Evolutionary conservation across 441 rosid species (phyloP).

Genomic region (Aleurites moluccanus): DNA sequence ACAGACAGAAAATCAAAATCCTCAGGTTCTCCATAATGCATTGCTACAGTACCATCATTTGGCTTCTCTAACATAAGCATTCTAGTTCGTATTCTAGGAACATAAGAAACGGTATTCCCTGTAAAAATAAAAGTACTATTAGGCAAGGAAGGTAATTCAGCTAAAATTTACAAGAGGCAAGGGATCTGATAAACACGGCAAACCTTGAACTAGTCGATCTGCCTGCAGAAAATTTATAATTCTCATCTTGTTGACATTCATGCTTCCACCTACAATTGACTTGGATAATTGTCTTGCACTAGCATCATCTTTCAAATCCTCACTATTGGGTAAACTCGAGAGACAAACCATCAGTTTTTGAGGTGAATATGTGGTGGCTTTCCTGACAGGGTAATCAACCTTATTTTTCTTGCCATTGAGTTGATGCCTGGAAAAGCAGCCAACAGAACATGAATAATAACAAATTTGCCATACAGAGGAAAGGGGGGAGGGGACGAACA

Average conservation of each 20-base stretch:
- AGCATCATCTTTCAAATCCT: slow-evolving; percentile 65
- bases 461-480: neutral
- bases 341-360: slow-evolving; percentile 43
- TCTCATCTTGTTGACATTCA: slow-evolving; percentile 77
- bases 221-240: slow-evolving; percentile 47
- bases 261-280: slow-evolving; percentile 78
- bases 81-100: slow-evolving; percentile 47
- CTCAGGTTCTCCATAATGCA: slow-evolving; percentile 77
- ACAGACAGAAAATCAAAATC: slow-evolving; percentile 66
- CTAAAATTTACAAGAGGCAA: slow-evolving; percentile 18
- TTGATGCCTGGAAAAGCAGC: slow-evolving; percentile 61
- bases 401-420: slow-evolving; percentile 68
- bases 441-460: slow-evolving; percentile 15
- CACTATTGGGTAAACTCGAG: slow-evolving; percentile 46
- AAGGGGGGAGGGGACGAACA: neutral
- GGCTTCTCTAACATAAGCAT: slow-evolving; percentile 83
- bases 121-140: slow-evolving; percentile 22
- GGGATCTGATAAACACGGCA: slow-evolving; percentile 24
- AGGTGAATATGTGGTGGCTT: slow-evolving; percentile 41
- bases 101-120: slow-evolving; percentile 50
- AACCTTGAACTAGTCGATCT: slow-evolving; percentile 73
- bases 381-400: slow-evolving; percentile 44
- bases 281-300: slow-evolving; percentile 54
- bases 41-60: slow-evolving; percentile 81
- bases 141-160: slow-evolving; percentile 19